Base-by-base conservation (phyloP, 306 rosid species). In the Vicia faba region DNA sequence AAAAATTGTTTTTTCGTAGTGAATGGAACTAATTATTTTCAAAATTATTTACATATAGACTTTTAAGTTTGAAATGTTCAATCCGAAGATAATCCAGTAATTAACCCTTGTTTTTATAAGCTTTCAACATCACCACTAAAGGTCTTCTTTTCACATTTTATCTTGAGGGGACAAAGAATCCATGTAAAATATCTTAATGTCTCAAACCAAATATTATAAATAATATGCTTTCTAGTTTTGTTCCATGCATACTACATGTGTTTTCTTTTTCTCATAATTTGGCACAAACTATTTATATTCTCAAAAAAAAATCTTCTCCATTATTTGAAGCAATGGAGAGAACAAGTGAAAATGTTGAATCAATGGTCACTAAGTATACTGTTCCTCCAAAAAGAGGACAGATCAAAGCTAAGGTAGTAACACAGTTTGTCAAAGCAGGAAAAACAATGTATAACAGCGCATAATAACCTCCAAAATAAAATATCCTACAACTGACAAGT, bases 361-460 rank as follows among this genome's bases (percentile, higher is more conserved):
- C 76, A 43, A 6, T 64, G 33, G 51, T 14, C 15, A 31, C 66
- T n/a, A 61, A 48, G 71, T 70, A 4, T n/a, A 45, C 7, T n/a
- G 79, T 33, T 36, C 87, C 86, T 66, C 88, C 92, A 40, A 81
- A 71, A 75, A 77, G 92, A 73, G 96, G 96, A 3, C 78, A 75
- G 69, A 79, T 89, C 79, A 89, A 82, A 75, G 82, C 59, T 13
- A 65, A 71, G 50, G 84, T 89, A 75, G 19, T 72, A 55, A 70
- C 36, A 29, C 11, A 62, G 29, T 13, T 86, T 49, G 60, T 64
- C 20, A 45, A 35, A 75, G 71, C 76, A 39, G 80, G 79, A 55
- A 78, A 69, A 77, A 40, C 76, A 61, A 16, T 79, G 68, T 66
- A 64, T 56, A 49, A 68, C 73, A 78, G n/a, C n/a, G n/a, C n/a